A percentile compares a stretch with the other conserved stretches of the same genome.
phyloP scores from a whole-genome alignment of 495 filamentous ascomycete genomes.

The Podospora tetraspora region DNA sequence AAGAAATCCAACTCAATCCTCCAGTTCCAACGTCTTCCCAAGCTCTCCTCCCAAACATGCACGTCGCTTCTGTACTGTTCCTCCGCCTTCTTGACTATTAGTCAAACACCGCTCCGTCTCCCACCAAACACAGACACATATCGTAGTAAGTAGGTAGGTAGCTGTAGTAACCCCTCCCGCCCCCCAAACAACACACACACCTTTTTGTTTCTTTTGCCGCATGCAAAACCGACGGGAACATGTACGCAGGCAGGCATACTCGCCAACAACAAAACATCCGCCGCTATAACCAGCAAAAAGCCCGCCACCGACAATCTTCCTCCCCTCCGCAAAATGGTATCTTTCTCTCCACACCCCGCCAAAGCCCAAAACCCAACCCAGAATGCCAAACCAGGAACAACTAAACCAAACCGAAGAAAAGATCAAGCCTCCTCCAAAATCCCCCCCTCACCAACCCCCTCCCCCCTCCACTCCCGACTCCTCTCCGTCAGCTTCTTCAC shows the following conservation, averaged over 20 bases:
- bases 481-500: conserved; percentile 71
- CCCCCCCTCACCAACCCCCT: conserved; percentile 69
- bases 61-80: background rate
- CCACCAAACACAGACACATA: background rate
- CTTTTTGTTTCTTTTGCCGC: background rate
- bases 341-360: conserved; percentile 12
- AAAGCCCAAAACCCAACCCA: background rate
- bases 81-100: background rate
- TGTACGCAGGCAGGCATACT: background rate
- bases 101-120: too few relatives aligned
- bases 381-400: too few relatives aligned
- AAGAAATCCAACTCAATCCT: background rate
- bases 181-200: background rate
- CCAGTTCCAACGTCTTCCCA: background rate
- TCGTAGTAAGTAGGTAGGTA: background rate
- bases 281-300: background rate
- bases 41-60: background rate
- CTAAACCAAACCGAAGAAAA: too few relatives aligned
- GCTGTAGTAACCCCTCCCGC: background rate
- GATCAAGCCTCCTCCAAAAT: conserved; percentile 66
- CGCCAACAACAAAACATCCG: background rate
- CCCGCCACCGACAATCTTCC: too few relatives aligned
- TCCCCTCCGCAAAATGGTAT: conserved; percentile 27
- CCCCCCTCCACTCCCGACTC: conserved; percentile 81
- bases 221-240: background rate